A percentile compares a stretch with the other conserved stretches of the same genome.
Evolutionary conservation across 2,329 filamentous ascomycete genomes (phyloP).

Genomic region (Pseudonectria foliicola): DNA sequence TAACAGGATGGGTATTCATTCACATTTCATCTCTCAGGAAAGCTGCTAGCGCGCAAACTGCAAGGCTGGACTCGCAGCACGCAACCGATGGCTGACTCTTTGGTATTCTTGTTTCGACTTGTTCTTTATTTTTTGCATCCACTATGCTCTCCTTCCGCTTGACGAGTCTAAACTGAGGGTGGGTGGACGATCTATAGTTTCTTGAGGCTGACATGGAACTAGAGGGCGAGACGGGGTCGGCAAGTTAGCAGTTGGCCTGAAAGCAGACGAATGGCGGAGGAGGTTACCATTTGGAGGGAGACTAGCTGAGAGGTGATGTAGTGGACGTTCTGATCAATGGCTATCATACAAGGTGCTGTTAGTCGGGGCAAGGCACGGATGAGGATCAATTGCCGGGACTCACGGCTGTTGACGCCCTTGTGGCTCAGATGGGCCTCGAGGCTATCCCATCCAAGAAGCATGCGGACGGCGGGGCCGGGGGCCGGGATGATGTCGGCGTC

Average conservation of each 20-base stretch:
- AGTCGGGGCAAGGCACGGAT: background rate
- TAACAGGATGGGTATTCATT: constrained; percentile 22
- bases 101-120: constrained; percentile 15
- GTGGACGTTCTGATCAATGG: constrained; percentile 29
- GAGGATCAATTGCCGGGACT: constrained; percentile 2
- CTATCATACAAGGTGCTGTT: constrained; percentile 14
- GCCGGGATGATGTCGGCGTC: constrained; percentile 19
- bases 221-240: background rate
- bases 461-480: constrained; percentile 21
- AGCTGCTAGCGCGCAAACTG: constrained; percentile 17
- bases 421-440: constrained; percentile 30
- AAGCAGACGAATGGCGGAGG: background rate
- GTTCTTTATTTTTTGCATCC: background rate
- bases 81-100: constrained; percentile 20
- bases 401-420: constrained; percentile 24
- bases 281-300: constrained; percentile 25
- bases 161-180: background rate
- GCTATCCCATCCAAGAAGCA: constrained; percentile 34
- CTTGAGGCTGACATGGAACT: constrained; percentile 24
- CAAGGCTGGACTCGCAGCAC: constrained; percentile 14
- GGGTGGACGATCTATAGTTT: constrained; percentile 7
- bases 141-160: constrained; percentile 1
- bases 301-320: constrained; percentile 24
- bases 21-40: constrained; percentile 20
- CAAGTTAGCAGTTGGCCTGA: background rate